A percentile compares a stretch with the other conserved stretches of the same genome.
phyloP scores from a whole-genome alignment of 345 rosid species.

The Acer campestre region DNA sequence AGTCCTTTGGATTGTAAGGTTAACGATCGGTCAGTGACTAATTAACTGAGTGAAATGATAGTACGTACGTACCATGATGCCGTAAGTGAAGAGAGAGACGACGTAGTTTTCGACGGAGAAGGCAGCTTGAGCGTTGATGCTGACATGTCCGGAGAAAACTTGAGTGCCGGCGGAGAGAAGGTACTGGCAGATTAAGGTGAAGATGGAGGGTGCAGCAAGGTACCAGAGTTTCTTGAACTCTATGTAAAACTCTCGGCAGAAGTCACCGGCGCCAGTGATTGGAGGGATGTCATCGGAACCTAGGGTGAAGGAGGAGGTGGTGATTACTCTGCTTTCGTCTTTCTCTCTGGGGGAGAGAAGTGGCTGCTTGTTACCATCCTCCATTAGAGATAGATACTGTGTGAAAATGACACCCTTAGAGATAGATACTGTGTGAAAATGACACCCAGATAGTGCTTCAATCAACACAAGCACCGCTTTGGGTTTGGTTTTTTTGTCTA shows the following conservation, averaged over 20 bases:
- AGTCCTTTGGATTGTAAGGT: too few relatives aligned
- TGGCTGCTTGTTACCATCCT: slow-evolving; percentile 27
- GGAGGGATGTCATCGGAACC: slow-evolving; percentile 61
- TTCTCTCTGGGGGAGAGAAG: slow-evolving; percentile 33
- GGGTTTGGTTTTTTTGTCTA: too few relatives aligned
- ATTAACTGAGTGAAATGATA: too few relatives aligned
- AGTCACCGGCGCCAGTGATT: slow-evolving; percentile 43
- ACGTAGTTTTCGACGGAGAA: slow-evolving; percentile 82
- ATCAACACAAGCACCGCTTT: too few relatives aligned
- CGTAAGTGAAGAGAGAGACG: slow-evolving; percentile 84
- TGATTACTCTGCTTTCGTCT: neutral
- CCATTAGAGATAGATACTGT: slow-evolving; percentile 25
- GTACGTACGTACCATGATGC: slow-evolving; percentile 67
- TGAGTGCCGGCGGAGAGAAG: slow-evolving; percentile 84
- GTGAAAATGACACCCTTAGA: neutral
- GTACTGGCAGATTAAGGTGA: slow-evolving; percentile 70
- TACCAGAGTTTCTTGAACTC: slow-evolving; percentile 76
- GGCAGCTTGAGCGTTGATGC: slow-evolving; percentile 73
- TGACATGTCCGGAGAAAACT: slow-evolving; percentile 69
- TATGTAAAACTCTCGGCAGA: slow-evolving; percentile 48
- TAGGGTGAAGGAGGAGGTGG: slow-evolving; percentile 13
- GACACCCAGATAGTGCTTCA: too few relatives aligned
- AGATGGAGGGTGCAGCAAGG: slow-evolving; percentile 88
- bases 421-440: neutral
- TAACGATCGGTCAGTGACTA: too few relatives aligned